phyloP scores from a whole-genome alignment of 257 asterid species.

The Perilla frutescens region DNA sequence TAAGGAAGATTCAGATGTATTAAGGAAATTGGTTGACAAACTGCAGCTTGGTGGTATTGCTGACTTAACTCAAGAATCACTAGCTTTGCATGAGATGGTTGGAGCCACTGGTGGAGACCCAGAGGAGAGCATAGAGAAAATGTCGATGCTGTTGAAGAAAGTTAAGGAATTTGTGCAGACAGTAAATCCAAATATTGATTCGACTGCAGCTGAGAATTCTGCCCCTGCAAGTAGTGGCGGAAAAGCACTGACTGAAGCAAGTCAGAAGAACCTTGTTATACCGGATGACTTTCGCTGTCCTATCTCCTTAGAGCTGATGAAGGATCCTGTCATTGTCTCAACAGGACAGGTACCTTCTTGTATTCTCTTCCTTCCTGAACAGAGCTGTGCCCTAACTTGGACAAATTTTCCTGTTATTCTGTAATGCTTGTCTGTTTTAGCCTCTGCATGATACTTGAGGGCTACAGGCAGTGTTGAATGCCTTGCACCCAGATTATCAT shows the following conservation, averaged over 20 bases:
- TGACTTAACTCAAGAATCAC: slow-evolving; percentile 90
- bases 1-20: slow-evolving; percentile 54
- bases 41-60: slow-evolving; percentile 78
- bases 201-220: slow-evolving; percentile 53
- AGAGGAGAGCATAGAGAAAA: slow-evolving; percentile 85
- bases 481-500: slow-evolving; percentile 12
- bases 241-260: slow-evolving; percentile 49
- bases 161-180: slow-evolving; percentile 92
- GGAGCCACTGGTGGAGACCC: slow-evolving; percentile 87
- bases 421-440: slow-evolving; percentile 21
- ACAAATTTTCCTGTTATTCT: slow-evolving; percentile 32
- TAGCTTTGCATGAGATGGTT: slow-evolving; percentile 97
- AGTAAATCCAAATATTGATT: slow-evolving; percentile 64
- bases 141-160: slow-evolving; percentile 88
- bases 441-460: slow-evolving; percentile 4
- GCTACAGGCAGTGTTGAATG: slow-evolving; percentile 12
- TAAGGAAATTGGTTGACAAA: slow-evolving; percentile 76
- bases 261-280: slow-evolving; percentile 62
- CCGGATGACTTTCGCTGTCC: slow-evolving; percentile 99
- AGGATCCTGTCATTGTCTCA: slow-evolving; percentile 97
- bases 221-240: slow-evolving; percentile 58
- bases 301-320: slow-evolving; percentile 91
- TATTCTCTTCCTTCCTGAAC: slow-evolving; percentile 26
- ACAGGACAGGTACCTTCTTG: slow-evolving; percentile 83
- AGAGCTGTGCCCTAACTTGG: neutral